Percentiles rank a stretch among this genome's conserved stretches.
phyloP scores from a whole-genome alignment of 768 basidiomycete species.

The Collybia nuda region DNA sequence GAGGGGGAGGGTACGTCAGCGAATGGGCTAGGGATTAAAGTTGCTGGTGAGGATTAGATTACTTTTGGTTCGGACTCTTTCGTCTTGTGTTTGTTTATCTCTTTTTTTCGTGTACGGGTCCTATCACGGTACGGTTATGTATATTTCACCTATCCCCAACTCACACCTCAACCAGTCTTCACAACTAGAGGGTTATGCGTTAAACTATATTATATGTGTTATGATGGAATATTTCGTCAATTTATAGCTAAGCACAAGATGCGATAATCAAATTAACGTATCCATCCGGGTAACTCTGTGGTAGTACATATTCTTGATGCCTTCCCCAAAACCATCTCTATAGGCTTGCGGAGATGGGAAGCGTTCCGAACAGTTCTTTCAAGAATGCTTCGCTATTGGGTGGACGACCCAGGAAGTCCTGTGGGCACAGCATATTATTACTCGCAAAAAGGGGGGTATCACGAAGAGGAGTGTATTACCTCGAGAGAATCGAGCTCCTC shows the following conservation, averaged over 20 bases:
- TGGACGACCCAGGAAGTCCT: constrained; percentile 78
- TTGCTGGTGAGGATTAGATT: constrained; percentile 1
- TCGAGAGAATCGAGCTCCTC: constrained; percentile 82
- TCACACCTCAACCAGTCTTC: no score
- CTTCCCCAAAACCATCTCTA: not conserved
- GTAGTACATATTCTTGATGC: not conserved
- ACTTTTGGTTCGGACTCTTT: not conserved
- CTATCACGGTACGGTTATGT: no score
- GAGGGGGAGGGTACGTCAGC: constrained; percentile 17
- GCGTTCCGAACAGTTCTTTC: constrained; percentile 57
- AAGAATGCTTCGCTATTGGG: constrained; percentile 79
- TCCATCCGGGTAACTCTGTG: not conserved
- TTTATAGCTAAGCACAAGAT: no score
- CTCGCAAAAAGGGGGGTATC: not conserved
- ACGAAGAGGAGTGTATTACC: constrained; percentile 33
- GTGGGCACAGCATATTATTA: constrained; percentile 1
- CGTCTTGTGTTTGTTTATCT: not conserved
- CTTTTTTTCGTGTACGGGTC: no score
- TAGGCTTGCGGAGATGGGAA: constrained; percentile 30
- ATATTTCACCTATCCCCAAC: no score
- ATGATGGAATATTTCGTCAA: no score
- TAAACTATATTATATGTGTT: no score
- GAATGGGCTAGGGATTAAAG: constrained; percentile 1
- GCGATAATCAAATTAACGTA: no score
- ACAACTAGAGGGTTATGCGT: no score